phyloP scores from a whole-genome alignment of 23 red algal genomes.

The Gracilaria vermiculophylla region DNA sequence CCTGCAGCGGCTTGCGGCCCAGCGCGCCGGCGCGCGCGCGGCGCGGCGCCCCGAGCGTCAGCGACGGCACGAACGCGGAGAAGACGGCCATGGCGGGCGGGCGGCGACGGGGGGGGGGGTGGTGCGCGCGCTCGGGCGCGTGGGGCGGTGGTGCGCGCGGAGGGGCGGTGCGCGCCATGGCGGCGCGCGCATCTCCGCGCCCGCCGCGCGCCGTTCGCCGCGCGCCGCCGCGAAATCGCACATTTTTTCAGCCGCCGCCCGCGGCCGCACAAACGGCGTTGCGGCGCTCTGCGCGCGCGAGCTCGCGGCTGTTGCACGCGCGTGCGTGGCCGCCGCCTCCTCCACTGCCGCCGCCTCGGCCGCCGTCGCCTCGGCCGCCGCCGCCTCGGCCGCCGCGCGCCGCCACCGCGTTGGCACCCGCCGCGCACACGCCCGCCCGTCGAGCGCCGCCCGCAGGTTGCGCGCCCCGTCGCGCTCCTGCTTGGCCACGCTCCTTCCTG shows the following conservation, averaged over 20 bases:
- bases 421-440: too few relatives aligned
- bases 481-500: too few relatives aligned
- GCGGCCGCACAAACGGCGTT: neutral
- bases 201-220: neutral
- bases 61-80: conserved; percentile 17
- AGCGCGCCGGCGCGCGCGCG: conserved; percentile 12
- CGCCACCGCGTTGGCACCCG: too few relatives aligned
- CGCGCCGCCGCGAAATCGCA: neutral
- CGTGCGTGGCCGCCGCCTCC: neutral
- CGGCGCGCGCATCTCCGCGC: too few relatives aligned
- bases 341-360: neutral
- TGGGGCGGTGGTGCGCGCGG: neutral
- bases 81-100: conserved; percentile 6
- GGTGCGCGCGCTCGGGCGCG: too few relatives aligned
- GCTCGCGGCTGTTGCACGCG: neutral
- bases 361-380: neutral
- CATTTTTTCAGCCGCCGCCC: neutral
- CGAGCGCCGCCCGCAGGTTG: too few relatives aligned
- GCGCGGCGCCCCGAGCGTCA: neutral
- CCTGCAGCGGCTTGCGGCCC: neutral
- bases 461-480: too few relatives aligned
- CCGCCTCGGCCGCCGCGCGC: neutral
- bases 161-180: neutral
- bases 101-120: neutral
- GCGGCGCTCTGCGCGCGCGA: neutral